These are phyloP conservation scores for Tagetes erecta DNA, from an alignment of 129 eudicot species.

Conservation along the genomic window DNA sequence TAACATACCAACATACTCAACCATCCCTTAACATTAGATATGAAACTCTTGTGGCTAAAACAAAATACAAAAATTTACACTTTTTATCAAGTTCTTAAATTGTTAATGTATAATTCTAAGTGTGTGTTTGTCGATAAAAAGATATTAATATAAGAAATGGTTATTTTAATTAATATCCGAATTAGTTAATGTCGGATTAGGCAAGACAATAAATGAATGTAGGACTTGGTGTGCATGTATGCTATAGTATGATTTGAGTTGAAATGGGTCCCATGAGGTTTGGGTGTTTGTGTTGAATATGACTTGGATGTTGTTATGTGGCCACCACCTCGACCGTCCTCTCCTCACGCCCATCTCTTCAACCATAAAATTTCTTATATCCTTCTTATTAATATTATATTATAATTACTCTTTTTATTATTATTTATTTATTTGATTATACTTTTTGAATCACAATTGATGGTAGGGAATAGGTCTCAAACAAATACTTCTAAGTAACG, in stretches of 20 bases:
- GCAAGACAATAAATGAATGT: constrained; percentile 16
- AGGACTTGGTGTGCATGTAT: constrained; percentile 26
- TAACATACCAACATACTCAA: no score
- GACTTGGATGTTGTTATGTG: constrained; percentile 24
- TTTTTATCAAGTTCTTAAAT: no score
- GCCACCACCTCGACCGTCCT: constrained; percentile 25
- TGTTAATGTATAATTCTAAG: no score
- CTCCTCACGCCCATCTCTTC: constrained; percentile 26
- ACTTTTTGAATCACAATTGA: background rate
- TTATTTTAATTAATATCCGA: background rate
- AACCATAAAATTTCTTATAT: constrained; percentile 1
- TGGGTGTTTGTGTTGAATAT: constrained; percentile 27
- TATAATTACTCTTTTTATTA: background rate
- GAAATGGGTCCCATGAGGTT: constrained; percentile 29
- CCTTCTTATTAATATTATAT: background rate
- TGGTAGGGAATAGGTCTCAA: no score
- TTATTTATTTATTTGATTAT: background rate
- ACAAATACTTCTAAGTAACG: no score
- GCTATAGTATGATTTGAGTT: constrained; percentile 26
- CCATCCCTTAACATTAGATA: no score
- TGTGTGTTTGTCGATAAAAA: no score
- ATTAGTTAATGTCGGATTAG: background rate
- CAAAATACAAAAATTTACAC: no score
- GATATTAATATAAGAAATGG: background rate
- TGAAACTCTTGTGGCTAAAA: no score